Conservation (phyloP, 1,284 basidiomycete species). For the Fistulinella cinereoalba region DNA sequence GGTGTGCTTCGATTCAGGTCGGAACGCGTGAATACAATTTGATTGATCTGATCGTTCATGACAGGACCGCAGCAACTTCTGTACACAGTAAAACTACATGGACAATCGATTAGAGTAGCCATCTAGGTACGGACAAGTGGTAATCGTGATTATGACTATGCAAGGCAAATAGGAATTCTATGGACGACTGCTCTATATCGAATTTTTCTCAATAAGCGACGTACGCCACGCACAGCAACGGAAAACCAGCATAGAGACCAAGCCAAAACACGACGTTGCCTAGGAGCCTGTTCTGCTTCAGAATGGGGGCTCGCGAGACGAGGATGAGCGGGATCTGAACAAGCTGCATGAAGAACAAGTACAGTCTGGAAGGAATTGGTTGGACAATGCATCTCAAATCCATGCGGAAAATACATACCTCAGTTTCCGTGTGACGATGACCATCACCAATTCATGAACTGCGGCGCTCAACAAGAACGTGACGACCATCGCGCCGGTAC, state of each 20-base stretch:
- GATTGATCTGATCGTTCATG: no score
- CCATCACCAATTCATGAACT: conserved; percentile 96
- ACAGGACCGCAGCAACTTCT: no score
- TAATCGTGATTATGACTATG: neutral
- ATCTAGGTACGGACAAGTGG: no score
- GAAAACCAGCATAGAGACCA: conserved; percentile 88
- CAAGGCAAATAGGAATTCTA: neutral
- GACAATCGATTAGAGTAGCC: no score
- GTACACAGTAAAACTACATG: no score
- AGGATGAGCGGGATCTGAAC: conserved; percentile 91
- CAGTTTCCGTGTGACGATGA: conserved; percentile 90
- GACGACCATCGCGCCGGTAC: conserved; percentile 79
- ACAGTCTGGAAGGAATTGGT: no score
- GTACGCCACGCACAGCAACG: conserved; percentile 86
- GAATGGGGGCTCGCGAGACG: conserved; percentile 69
- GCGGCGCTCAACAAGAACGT: conserved; percentile 90
- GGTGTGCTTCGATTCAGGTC: no score
- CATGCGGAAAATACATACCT: no score
- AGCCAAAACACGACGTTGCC: conserved; percentile 92
- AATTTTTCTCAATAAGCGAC: conserved; percentile 56
- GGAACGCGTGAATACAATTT: no score
- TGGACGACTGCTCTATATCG: neutral
- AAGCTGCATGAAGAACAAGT: conserved; percentile 77
- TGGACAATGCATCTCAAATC: no score
- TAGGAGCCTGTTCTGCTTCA: conserved; percentile 77